These are phyloP conservation scores for Hyphodiscus hymeniophilus DNA, from an alignment of 495 filamentous ascomycete species.

Conservation along the genomic window DNA sequence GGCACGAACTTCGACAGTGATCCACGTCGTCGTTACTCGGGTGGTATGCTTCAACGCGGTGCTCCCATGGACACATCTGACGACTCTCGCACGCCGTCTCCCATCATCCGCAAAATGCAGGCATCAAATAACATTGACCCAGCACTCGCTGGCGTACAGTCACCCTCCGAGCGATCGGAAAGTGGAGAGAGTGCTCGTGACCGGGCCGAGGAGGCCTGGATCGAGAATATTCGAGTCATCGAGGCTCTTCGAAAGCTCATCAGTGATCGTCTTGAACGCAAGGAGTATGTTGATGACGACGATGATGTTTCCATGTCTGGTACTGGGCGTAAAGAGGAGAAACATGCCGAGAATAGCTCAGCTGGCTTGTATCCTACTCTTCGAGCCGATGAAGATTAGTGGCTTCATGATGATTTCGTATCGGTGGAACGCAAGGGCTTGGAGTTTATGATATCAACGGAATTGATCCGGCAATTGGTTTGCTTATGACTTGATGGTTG, in stretches of 20 bases:
- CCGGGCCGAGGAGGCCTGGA: conserved; percentile 61
- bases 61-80: conserved; percentile 50
- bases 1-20: conserved; percentile 74
- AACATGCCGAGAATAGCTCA: neutral
- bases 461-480: too few relatives aligned
- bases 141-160: conserved; percentile 31
- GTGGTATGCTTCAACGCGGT: conserved; percentile 72
- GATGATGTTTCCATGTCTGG: conserved; percentile 24
- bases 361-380: conserved; percentile 39
- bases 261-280: conserved; percentile 51
- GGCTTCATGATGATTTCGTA: neutral
- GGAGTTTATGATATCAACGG: too few relatives aligned
- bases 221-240: conserved; percentile 74
- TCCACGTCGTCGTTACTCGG: conserved; percentile 77
- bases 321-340: neutral
- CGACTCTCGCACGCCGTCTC: conserved; percentile 33
- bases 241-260: conserved; percentile 67
- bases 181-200: conserved; percentile 36
- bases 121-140: conserved; percentile 47
- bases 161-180: conserved; percentile 15
- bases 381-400: conserved; percentile 24
- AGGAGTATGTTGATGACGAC: conserved; percentile 47
- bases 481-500: too few relatives aligned
- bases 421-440: too few relatives aligned
- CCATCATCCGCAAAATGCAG: conserved; percentile 33